phyloP scores from a whole-genome alignment of 257 asterid species.

The Solanum bulbocastanum region DNA sequence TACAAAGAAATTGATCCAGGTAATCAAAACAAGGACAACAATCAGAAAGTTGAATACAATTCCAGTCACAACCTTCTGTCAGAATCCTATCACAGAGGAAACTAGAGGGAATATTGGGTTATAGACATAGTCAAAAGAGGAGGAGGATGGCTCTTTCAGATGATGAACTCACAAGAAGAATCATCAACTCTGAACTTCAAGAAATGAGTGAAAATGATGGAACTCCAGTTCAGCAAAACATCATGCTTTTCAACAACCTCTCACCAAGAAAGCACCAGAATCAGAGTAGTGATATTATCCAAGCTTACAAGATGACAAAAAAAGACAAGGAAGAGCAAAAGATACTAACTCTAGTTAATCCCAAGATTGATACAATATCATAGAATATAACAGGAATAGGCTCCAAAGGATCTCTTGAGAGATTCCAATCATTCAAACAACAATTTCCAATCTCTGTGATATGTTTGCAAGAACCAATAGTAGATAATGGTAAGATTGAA shows the following conservation, averaged over 20 bases:
- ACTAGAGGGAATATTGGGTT: no score
- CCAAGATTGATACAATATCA: not conserved
- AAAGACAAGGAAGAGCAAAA: not conserved
- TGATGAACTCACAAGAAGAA: not conserved
- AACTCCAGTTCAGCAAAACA: not conserved
- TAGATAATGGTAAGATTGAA: not conserved
- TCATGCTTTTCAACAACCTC: not conserved
- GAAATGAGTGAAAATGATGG: not conserved
- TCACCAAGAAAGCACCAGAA: not conserved
- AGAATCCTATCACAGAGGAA: no score
- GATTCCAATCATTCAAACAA: not conserved
- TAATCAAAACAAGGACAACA: no score
- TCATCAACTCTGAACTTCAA: not conserved
- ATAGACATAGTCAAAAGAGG: no score
- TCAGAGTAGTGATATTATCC: not conserved
- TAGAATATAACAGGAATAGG: not conserved
- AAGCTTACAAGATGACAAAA: not conserved
- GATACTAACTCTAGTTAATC: not conserved
- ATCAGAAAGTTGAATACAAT: no score
- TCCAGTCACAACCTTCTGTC: no score
- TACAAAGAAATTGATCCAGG: no score
- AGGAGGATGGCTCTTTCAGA: not conserved
- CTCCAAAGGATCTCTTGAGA: not conserved
- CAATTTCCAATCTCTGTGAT: not conserved
- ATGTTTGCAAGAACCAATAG: not conserved